Percentiles rank a stretch among this genome's conserved stretches.
Evolutionary conservation across 169 alveolate genomes (phyloP).

Genomic region (Cryptosporidium felis): DNA sequence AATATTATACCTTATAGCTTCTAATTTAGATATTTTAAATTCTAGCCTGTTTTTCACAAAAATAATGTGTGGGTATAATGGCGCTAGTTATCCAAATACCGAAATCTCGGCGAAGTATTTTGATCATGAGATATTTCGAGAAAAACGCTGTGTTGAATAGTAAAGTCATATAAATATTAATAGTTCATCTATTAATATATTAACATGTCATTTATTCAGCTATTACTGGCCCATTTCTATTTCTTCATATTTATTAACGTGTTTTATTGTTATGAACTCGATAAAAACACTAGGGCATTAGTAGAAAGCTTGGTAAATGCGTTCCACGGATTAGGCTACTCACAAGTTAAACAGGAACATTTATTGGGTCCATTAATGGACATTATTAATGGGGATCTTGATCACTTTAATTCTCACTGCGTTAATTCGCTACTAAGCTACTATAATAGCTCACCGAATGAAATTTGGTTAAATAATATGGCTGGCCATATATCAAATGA

Average conservation of each 20-base stretch:
- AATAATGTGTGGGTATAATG: conserved; percentile 9
- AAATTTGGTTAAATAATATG: conserved; percentile 42
- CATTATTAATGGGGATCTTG: conserved; percentile 9
- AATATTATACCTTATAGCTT: too few relatives aligned
- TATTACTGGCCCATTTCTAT: background rate
- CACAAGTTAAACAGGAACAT: conserved; percentile 14
- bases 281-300: background rate
- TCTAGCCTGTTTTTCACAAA: too few relatives aligned
- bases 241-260: background rate
- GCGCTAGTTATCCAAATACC: conserved; percentile 55
- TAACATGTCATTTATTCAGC: background rate
- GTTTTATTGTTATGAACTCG: conserved; percentile 20
- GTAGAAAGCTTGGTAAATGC: background rate
- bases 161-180: conserved; percentile 13
- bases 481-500: conserved; percentile 11
- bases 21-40: too few relatives aligned
- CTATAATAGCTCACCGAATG: conserved; percentile 26
- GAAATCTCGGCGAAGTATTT: too few relatives aligned
- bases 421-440: conserved; percentile 34
- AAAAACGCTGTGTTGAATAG: too few relatives aligned
- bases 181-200: conserved; percentile 39
- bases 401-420: conserved; percentile 49
- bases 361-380: background rate
- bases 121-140: too few relatives aligned
- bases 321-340: conserved; percentile 48